phyloP scores from a whole-genome alignment of 257 asterid genomes.

The Euphrasia confusa region DNA sequence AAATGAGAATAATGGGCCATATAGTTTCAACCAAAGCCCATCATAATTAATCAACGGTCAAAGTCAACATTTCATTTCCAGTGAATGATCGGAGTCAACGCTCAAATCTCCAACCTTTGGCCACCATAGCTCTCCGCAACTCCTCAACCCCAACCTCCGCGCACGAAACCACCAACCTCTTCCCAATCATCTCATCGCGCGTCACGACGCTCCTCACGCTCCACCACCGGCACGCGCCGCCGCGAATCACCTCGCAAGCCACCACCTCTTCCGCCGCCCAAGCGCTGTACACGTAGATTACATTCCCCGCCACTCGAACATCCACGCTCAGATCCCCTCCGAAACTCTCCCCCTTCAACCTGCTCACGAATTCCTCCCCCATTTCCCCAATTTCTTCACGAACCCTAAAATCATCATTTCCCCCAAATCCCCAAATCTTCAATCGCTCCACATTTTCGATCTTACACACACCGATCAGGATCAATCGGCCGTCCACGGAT shows the following conservation, averaged over 20 bases:
- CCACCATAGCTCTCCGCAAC: conserved; percentile 21
- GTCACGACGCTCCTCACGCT: conserved; percentile 35
- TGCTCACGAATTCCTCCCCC: too few species aligned
- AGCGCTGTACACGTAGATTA: conserved; percentile 24
- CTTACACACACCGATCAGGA: conserved; percentile 43
- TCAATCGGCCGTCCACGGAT: conserved; percentile 21
- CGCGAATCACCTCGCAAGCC: conserved; percentile 46
- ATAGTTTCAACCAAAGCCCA: too few species aligned
- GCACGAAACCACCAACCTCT: conserved; percentile 45
- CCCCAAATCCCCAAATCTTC: conserved; percentile 45
- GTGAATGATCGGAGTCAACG: too few species aligned
- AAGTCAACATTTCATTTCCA: too few species aligned
- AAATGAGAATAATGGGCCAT: too few species aligned
- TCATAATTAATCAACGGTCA: too few species aligned
- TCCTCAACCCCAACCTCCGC: conserved; percentile 46
- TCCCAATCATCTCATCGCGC: conserved; percentile 28
- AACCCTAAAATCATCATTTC: conserved; percentile 30
- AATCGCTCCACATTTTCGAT: conserved; percentile 27
- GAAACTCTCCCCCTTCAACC: too few species aligned
- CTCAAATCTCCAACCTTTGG: conserved; percentile 18
- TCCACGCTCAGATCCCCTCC: too few species aligned
- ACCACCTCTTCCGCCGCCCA: conserved; percentile 49
- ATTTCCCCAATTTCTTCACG: too few species aligned
- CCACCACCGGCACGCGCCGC: conserved; percentile 29
- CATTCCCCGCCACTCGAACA: too few species aligned